Evolutionary conservation across 2,329 filamentous ascomycete genomes (phyloP).

Genomic region (Aureobasidium namibiae): DNA sequence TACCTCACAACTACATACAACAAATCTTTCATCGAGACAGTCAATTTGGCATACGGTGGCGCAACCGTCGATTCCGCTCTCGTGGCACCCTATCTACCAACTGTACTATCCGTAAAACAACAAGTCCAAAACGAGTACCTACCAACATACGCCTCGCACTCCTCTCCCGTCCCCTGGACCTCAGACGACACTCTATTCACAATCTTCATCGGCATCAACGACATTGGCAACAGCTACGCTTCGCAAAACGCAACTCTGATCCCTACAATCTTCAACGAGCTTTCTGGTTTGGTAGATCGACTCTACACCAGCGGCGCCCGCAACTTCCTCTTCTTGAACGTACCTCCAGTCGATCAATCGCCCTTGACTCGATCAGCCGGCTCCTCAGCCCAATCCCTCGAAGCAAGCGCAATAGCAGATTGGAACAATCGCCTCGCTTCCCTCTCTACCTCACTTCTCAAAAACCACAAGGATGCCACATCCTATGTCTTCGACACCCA

Average conservation of each 20-base stretch:
- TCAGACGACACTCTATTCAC: slow-evolving; percentile 39
- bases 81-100: slow-evolving; percentile 42
- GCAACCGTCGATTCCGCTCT: slow-evolving; percentile 38
- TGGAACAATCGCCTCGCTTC: slow-evolving; percentile 43
- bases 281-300: slow-evolving; percentile 29
- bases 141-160: slow-evolving; percentile 31
- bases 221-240: slow-evolving; percentile 44
- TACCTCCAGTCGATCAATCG: slow-evolving; percentile 44
- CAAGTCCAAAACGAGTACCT: slow-evolving; percentile 41
- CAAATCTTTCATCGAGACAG: slow-evolving; percentile 37
- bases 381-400: slow-evolving; percentile 23
- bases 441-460: slow-evolving; percentile 35
- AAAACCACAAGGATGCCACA: slow-evolving; percentile 34
- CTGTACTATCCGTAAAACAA: slow-evolving; percentile 43
- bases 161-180: slow-evolving; percentile 35
- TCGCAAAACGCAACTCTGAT: slow-evolving; percentile 27
- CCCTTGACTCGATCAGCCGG: slow-evolving; percentile 40
- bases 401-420: slow-evolving; percentile 35
- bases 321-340: slow-evolving; percentile 43
- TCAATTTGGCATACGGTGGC: slow-evolving; percentile 44
- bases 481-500: slow-evolving; percentile 48
- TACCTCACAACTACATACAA: slow-evolving; percentile 41
- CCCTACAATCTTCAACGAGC: slow-evolving; percentile 30
- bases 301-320: slow-evolving; percentile 39
- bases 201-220: slow-evolving; percentile 50